Evolutionary conservation across 2,329 filamentous ascomycete species (phyloP).

Genomic region (Zasmidium citrigriseum): DNA sequence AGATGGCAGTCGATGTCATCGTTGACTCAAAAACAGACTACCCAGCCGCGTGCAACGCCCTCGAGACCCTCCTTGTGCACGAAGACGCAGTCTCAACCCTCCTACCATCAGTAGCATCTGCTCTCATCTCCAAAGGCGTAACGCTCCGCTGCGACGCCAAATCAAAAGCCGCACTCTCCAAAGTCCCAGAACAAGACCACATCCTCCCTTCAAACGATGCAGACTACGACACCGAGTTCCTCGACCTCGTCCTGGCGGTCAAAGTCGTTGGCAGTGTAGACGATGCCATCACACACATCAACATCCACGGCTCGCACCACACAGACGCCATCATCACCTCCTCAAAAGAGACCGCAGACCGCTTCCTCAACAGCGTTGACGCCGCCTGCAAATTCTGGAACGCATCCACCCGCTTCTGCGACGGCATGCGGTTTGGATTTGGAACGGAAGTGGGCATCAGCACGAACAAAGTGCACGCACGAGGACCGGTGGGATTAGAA

Average conservation of each 20-base stretch:
- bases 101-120: constrained; percentile 71
- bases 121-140: constrained; percentile 75
- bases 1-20: constrained; percentile 73
- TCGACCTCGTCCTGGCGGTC: constrained; percentile 80
- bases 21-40: constrained; percentile 94
- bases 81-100: constrained; percentile 65
- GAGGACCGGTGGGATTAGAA: constrained; percentile 90
- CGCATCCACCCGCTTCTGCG: constrained; percentile 87
- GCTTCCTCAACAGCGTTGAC: constrained; percentile 83
- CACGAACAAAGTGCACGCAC: constrained; percentile 96
- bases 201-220: constrained; percentile 66
- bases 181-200: constrained; percentile 46
- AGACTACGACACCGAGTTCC: constrained; percentile 88
- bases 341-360: constrained; percentile 66
- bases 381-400: constrained; percentile 97
- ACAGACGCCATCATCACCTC: constrained; percentile 87
- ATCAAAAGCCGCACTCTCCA: constrained; percentile 65
- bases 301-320: constrained; percentile 87
- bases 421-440: constrained; percentile 96
- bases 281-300: constrained; percentile 84
- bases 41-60: constrained; percentile 89
- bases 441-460: constrained; percentile 97
- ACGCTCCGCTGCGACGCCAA: constrained; percentile 74
- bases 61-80: constrained; percentile 90
- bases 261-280: constrained; percentile 70